Conservation (phyloP, 805 yeast genomes). For the Starmerella stigmatis region DNA sequence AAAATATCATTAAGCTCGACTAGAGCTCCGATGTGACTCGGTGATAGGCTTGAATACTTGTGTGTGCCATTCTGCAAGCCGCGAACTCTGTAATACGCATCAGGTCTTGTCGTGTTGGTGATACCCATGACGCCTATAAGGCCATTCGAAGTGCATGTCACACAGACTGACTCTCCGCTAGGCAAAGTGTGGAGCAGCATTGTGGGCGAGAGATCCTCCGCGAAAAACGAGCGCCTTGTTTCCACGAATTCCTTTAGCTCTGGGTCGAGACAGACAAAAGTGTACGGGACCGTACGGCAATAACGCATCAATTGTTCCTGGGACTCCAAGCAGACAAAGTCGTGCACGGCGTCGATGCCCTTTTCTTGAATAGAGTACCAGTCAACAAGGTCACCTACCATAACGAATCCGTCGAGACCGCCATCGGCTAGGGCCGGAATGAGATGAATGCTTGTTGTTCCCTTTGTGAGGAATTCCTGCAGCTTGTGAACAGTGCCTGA, state of each 20-base stretch:
- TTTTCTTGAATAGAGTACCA: background rate
- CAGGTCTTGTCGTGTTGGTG: background rate
- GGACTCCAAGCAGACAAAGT: conserved; percentile 1
- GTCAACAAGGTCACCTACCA: conserved; percentile 3
- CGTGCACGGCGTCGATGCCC: background rate
- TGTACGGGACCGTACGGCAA: conserved; percentile 4
- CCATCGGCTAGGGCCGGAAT: background rate
- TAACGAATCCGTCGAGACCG: background rate
- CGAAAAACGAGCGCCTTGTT: conserved; percentile 1
- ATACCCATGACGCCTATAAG: background rate
- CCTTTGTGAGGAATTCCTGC: background rate
- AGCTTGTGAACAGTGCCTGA: background rate
- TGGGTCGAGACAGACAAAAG: background rate
- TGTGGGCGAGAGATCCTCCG: background rate
- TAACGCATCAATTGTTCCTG: background rate
- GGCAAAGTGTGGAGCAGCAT: background rate
- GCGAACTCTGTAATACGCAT: background rate
- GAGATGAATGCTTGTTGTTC: background rate
- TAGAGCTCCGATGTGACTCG: background rate
- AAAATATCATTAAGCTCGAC: background rate
- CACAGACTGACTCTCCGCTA: background rate
- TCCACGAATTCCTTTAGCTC: background rate
- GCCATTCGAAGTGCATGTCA: background rate
- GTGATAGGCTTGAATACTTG: background rate
- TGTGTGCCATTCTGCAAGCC: background rate